Evolutionary conservation across 257 asterid species (phyloP).

Genomic region (Craterostigma plantagineum): DNA sequence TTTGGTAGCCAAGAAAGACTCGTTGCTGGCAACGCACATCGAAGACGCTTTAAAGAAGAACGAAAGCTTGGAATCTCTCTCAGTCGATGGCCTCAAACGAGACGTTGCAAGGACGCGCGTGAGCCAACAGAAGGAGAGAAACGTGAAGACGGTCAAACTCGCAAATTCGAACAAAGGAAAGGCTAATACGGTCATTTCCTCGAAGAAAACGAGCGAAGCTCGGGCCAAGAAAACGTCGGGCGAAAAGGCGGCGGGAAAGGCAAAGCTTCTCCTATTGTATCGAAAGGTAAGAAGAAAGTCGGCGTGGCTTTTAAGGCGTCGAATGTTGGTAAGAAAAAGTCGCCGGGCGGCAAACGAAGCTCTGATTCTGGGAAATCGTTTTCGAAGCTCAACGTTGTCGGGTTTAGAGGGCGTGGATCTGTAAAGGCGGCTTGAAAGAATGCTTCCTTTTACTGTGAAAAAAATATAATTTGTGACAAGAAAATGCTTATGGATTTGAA

Average conservation of each 20-base stretch:
- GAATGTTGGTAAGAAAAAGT: constrained; percentile 24
- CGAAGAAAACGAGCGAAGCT: constrained; percentile 19
- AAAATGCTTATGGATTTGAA: too few relatives aligned
- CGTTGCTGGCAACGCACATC: constrained; percentile 45
- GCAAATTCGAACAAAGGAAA: constrained; percentile 28
- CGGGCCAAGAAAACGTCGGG: constrained; percentile 24
- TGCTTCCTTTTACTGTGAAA: too few relatives aligned
- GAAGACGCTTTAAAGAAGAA: constrained; percentile 83
- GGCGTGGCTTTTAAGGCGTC: constrained; percentile 17
- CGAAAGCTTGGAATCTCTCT: constrained; percentile 81
- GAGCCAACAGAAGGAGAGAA: constrained; percentile 53
- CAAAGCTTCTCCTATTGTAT: constrained; percentile 11
- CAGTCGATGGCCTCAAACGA: constrained; percentile 58
- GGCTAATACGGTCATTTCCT: constrained; percentile 11
- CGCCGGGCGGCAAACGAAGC: constrained; percentile 11
- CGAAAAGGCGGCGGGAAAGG: constrained; percentile 10
- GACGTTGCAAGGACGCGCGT: constrained; percentile 61
- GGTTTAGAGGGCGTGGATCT: constrained; percentile 81
- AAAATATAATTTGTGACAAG: too few relatives aligned
- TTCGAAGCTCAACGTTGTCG: constrained; percentile 67
- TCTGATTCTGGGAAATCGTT: constrained; percentile 18
- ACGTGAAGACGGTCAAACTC: constrained; percentile 25
- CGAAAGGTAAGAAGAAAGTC: constrained; percentile 21
- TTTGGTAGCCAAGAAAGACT: constrained; percentile 54
- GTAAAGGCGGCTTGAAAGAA: constrained; percentile 28